Conservation (phyloP, 495 filamentous ascomycete genomes). For the Sphaerosporella brunnea region DNA sequence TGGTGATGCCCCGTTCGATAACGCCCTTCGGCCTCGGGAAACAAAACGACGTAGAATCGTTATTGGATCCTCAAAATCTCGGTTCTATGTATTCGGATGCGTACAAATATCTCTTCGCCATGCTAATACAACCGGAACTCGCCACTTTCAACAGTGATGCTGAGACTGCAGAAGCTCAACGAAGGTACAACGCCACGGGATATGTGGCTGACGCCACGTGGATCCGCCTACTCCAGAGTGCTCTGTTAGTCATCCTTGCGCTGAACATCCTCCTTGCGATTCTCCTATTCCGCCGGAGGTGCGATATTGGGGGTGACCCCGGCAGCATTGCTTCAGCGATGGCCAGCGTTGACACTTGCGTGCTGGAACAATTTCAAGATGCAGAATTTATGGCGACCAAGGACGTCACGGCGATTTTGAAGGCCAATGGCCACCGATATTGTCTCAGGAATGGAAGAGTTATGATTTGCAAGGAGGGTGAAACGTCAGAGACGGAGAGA, state of each 20-base stretch:
- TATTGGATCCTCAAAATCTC: not conserved
- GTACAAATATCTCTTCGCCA: not conserved
- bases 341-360: not conserved
- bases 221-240: not conserved
- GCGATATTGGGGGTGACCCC: slow-evolving; percentile 6
- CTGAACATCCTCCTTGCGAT: not conserved
- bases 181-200: not conserved
- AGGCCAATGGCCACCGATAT: not conserved
- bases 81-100: not conserved
- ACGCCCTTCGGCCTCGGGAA: not conserved
- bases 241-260: not conserved
- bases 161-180: not conserved
- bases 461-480: too few species aligned
- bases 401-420: not conserved
- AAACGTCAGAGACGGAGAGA: too few species aligned
- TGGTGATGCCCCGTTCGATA: not conserved
- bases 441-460: not conserved
- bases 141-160: not conserved
- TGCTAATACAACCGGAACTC: not conserved
- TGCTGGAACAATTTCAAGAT: not conserved
- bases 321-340: slow-evolving; percentile 2
- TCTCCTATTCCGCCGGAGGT: slow-evolving; percentile 1
- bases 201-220: not conserved
- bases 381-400: not conserved
- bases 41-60: not conserved